Percentiles rank a stretch among this genome's conserved stretches.
Evolutionary conservation across 208 protist genomes (phyloP).

Genomic region (Histomonas meleagridis): DNA sequence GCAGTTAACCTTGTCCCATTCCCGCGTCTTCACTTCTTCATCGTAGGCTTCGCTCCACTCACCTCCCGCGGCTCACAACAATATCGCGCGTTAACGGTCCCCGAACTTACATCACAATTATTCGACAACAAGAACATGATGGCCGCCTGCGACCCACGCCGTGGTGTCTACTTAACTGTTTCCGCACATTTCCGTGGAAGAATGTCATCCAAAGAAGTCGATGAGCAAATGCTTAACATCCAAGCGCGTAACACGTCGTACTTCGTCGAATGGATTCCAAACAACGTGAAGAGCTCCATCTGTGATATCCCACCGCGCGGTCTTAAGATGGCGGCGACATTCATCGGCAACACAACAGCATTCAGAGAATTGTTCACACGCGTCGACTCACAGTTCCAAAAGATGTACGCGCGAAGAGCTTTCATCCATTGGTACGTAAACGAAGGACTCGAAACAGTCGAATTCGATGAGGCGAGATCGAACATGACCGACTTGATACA

Average conservation of each 20-base stretch:
- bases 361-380: conserved; percentile 83
- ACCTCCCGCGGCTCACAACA: conserved; percentile 60
- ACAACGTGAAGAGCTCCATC: not conserved
- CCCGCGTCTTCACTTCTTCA: conserved; percentile 94
- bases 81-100: conserved; percentile 71
- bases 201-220: conserved; percentile 85
- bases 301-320: conserved; percentile 45
- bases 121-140: conserved; percentile 95
- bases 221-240: conserved; percentile 78
- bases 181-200: conserved; percentile 63
- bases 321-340: conserved; percentile 67
- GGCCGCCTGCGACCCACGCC: conserved; percentile 74
- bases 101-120: conserved; percentile 86
- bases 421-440: conserved; percentile 66
- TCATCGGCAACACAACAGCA: conserved; percentile 75
- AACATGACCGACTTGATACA: not conserved
- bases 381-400: conserved; percentile 78
- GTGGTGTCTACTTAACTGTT: conserved; percentile 63
- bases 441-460: conserved; percentile 63
- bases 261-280: conserved; percentile 89
- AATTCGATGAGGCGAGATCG: conserved; percentile 58
- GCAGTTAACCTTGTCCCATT: conserved; percentile 83
- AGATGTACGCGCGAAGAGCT: conserved; percentile 84
- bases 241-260: conserved; percentile 80
- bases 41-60: conserved; percentile 82